Percentiles rank a stretch among this genome's conserved stretches.
phyloP scores from a whole-genome alignment of 768 basidiomycete genomes.

The Tulasnella sp. region DNA sequence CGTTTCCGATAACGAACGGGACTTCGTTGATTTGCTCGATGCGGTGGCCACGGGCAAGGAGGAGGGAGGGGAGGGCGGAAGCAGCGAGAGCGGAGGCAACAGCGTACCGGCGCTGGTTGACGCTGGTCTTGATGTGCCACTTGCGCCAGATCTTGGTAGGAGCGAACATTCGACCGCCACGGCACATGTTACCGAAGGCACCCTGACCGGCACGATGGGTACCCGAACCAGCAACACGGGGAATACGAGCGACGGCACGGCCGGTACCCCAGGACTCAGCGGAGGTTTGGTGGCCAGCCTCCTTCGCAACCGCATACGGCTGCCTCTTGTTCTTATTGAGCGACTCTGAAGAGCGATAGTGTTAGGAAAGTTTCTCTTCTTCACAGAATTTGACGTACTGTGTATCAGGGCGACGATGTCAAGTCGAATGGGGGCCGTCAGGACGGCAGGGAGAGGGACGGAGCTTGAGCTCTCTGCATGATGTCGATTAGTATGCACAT shows the following conservation, averaged over 20 bases:
- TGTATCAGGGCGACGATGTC: constrained; percentile 98
- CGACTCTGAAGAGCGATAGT: constrained; percentile 61
- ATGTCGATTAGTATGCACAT: not conserved
- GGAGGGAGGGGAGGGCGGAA: constrained; percentile 94
- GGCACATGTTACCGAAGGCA: constrained; percentile 99
- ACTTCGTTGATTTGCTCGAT: constrained; percentile 97
- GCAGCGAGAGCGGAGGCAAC: constrained; percentile 90
- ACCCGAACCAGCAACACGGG: constrained; percentile 98
- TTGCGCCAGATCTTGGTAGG: constrained; percentile 99
- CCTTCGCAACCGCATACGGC: constrained; percentile 93
- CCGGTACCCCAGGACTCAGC: constrained; percentile 99
- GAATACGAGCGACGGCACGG: constrained; percentile 99
- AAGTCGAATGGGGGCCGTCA: constrained; percentile 96
- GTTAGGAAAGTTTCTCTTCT: not conserved
- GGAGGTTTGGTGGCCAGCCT: constrained; percentile 98
- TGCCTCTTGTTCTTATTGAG: constrained; percentile 98
- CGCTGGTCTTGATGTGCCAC: constrained; percentile 99
- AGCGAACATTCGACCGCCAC: constrained; percentile 99
- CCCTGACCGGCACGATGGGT: constrained; percentile 99
- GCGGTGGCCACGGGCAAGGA: constrained; percentile 97
- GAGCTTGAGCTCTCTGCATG: constrained; percentile 75
- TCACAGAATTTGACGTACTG: constrained; percentile 61
- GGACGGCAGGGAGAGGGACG: constrained; percentile 88
- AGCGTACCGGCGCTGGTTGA: constrained; percentile 98
- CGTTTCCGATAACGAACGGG: constrained; percentile 80